Conservation (phyloP, 2,329 filamentous ascomycete species). For the Aureobasidium leucospermi region DNA sequence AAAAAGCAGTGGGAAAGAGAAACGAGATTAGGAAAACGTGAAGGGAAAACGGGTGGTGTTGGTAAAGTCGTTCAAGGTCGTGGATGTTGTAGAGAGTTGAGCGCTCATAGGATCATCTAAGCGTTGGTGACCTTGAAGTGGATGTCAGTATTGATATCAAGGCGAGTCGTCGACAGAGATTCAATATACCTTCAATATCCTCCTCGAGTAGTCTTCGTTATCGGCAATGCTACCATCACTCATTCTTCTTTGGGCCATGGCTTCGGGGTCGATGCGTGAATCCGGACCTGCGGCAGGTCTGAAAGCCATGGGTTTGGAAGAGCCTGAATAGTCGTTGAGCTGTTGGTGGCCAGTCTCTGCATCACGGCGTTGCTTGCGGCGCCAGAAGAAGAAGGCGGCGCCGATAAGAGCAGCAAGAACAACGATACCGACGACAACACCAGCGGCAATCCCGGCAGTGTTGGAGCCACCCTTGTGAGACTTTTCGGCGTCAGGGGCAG, state of each 20-base stretch:
- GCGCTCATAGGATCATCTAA: slow-evolving; percentile 26
- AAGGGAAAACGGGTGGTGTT: slow-evolving; percentile 39
- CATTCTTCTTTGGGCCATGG: slow-evolving; percentile 73
- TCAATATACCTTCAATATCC: slow-evolving; percentile 76
- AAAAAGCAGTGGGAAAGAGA: neutral
- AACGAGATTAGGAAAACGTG: neutral
- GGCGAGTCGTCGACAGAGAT: neutral
- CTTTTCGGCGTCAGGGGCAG: slow-evolving; percentile 43
- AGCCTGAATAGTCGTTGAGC: slow-evolving; percentile 69
- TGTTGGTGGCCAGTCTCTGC: slow-evolving; percentile 79
- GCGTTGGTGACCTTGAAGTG: slow-evolving; percentile 17
- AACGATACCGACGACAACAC: slow-evolving; percentile 77
- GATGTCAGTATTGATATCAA: slow-evolving; percentile 17
- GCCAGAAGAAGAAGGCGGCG: slow-evolving; percentile 65
- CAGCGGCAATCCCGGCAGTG: slow-evolving; percentile 77
- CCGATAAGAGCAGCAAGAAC: slow-evolving; percentile 59
- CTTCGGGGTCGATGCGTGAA: slow-evolving; percentile 73
- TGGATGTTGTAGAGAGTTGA: slow-evolving; percentile 42
- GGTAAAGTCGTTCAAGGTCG: slow-evolving; percentile 42
- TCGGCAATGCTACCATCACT: slow-evolving; percentile 96
- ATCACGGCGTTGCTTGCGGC: slow-evolving; percentile 61
- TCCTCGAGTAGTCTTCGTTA: slow-evolving; percentile 92
- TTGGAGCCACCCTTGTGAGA: slow-evolving; percentile 35
- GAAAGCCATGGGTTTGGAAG: slow-evolving; percentile 45
- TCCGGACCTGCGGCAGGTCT: slow-evolving; percentile 57